Evolutionary conservation across 2,329 filamentous ascomycete genomes (phyloP).

Genomic region (Colletotrichum noveboracense): DNA sequence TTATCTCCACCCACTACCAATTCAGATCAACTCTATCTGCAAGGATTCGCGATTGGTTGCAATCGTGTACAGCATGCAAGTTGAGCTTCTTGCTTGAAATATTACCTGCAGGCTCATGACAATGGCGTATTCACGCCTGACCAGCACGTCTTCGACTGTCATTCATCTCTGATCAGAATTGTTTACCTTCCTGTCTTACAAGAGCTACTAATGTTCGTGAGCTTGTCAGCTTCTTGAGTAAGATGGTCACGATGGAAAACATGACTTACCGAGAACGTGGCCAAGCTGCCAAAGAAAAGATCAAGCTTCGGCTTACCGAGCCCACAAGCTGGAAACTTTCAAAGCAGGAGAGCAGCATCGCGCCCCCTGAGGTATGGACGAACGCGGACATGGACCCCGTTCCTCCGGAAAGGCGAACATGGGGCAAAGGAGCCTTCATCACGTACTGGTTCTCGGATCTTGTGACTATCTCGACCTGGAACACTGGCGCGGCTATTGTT

Average conservation of each 20-base stretch:
- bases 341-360: constrained; percentile 21
- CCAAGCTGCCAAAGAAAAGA: background rate
- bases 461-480: constrained; percentile 35
- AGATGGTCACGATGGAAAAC: background rate
- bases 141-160: background rate
- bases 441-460: constrained; percentile 52
- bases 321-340: constrained; percentile 12
- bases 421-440: constrained; percentile 41
- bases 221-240: background rate
- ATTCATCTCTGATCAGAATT: background rate
- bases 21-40: background rate
- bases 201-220: background rate
- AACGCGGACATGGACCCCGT: constrained; percentile 40
- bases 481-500: constrained; percentile 32
- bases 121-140: background rate
- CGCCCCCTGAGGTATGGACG: constrained; percentile 31
- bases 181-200: background rate
- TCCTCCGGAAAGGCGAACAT: constrained; percentile 44
- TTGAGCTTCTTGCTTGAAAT: background rate
- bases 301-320: background rate
- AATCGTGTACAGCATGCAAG: background rate
- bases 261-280: background rate
- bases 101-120: background rate
- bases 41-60: background rate
- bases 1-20: background rate